Percentiles rank a stretch among this genome's conserved stretches.
These are phyloP conservation scores for Cruciata laevipes DNA, from an alignment of 257 asterid species.

Conservation along the genomic window DNA sequence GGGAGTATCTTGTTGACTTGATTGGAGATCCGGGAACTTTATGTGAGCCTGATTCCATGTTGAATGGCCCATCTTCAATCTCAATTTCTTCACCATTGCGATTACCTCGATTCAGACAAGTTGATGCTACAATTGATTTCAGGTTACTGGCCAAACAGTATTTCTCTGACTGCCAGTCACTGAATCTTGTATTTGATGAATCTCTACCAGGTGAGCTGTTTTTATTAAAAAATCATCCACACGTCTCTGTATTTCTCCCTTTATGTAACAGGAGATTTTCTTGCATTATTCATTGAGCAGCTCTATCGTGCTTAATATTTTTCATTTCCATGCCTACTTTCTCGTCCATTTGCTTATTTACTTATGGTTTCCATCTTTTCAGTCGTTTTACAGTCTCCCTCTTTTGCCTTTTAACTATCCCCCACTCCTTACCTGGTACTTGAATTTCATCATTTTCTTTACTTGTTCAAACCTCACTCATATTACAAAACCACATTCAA, in stretches of 20 bases:
- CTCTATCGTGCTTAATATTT: not conserved
- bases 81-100: conserved; percentile 85
- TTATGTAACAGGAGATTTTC: not conserved
- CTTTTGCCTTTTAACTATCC: too few species aligned
- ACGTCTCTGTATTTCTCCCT: not conserved
- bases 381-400: not conserved
- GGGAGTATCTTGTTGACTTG: conserved; percentile 95
- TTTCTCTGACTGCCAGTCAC: conserved; percentile 70
- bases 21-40: conserved; percentile 76
- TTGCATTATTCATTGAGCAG: not conserved
- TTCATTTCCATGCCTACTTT: too few species aligned
- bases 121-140: conserved; percentile 64
- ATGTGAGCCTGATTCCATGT: conserved; percentile 81
- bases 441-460: too few species aligned
- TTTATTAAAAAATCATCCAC: not conserved
- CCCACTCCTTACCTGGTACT: too few species aligned
- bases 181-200: conserved; percentile 66
- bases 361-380: not conserved
- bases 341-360: not conserved
- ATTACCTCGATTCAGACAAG: conserved; percentile 71
- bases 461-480: not conserved
- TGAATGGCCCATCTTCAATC: conserved; percentile 90
- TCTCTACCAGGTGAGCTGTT: conserved; percentile 52
- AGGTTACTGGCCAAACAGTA: conserved; percentile 84
- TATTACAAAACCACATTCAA: not conserved